phyloP scores from a whole-genome alignment of 1,284 basidiomycete genomes.

The Ustilago lituana region DNA sequence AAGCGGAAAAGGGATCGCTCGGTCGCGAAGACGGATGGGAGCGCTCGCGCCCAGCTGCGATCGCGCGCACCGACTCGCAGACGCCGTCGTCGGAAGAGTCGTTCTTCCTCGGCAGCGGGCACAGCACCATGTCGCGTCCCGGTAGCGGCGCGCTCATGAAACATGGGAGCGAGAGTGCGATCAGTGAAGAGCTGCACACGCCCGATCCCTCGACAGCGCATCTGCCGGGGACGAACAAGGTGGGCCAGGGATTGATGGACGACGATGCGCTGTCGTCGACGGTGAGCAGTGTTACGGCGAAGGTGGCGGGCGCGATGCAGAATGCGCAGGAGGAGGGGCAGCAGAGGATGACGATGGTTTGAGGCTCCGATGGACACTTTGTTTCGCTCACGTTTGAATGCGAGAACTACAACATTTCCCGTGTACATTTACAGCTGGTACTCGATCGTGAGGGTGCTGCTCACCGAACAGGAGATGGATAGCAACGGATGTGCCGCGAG shows the following conservation, averaged over 20 bases:
- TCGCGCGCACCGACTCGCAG: conserved; percentile 33
- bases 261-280: conserved; percentile 10
- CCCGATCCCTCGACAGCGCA: conserved; percentile 34
- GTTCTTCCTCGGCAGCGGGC: conserved; percentile 32
- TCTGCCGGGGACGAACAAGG: conserved; percentile 17
- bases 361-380: too few species aligned
- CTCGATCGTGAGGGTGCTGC: too few species aligned
- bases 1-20: background rate
- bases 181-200: conserved; percentile 45
- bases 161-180: conserved; percentile 46
- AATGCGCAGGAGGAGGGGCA: too few species aligned
- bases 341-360: too few species aligned
- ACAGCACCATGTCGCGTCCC: conserved; percentile 26
- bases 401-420: too few species aligned
- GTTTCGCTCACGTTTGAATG: too few species aligned
- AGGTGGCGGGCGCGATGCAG: too few species aligned
- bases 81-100: conserved; percentile 46
- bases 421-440: too few species aligned
- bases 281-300: conserved; percentile 7
- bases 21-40: conserved; percentile 14
- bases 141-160: conserved; percentile 39
- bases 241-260: conserved; percentile 6
- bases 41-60: conserved; percentile 9
- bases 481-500: too few species aligned
- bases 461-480: too few species aligned